phyloP scores from a whole-genome alignment of 345 rosid species.

The Salix dunnii region DNA sequence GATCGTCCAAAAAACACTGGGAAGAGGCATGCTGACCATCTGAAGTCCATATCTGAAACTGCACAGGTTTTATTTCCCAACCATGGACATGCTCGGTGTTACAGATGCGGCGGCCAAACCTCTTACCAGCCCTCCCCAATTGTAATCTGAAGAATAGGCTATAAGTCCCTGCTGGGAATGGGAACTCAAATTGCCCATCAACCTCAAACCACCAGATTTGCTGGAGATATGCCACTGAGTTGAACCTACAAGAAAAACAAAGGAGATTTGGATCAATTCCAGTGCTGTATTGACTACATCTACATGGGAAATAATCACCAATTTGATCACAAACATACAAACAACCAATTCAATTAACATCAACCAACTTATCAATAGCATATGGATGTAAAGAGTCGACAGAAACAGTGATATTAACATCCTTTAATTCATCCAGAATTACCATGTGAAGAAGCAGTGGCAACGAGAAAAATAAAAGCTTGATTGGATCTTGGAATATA shows the following conservation, averaged over 20 bases:
- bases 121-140: conserved; percentile 59
- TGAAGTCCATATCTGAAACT: conserved; percentile 68
- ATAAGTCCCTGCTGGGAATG: conserved; percentile 68
- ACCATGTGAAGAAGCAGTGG: neutral
- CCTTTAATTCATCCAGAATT: neutral
- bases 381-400: neutral
- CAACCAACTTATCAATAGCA: neutral
- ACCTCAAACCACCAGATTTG: conserved; percentile 98
- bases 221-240: conserved; percentile 76
- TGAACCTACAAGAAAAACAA: conserved; percentile 44
- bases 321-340: neutral
- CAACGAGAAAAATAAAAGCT: neutral
- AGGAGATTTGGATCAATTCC: conserved; percentile 13
- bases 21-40: conserved; percentile 62
- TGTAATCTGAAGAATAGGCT: conserved; percentile 77
- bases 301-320: neutral
- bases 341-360: neutral
- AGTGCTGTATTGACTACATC: neutral
- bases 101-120: conserved; percentile 69
- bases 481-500: neutral
- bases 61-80: conserved; percentile 81
- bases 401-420: neutral
- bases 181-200: conserved; percentile 76
- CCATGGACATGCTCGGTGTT: conserved; percentile 77
- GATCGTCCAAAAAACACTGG: conserved; percentile 46